A percentile compares a stretch with the other conserved stretches of the same genome.
These are phyloP conservation scores for Globisporangium megalacanthum DNA, from an alignment of 352 stramenopile species.

Conservation along the genomic window DNA sequence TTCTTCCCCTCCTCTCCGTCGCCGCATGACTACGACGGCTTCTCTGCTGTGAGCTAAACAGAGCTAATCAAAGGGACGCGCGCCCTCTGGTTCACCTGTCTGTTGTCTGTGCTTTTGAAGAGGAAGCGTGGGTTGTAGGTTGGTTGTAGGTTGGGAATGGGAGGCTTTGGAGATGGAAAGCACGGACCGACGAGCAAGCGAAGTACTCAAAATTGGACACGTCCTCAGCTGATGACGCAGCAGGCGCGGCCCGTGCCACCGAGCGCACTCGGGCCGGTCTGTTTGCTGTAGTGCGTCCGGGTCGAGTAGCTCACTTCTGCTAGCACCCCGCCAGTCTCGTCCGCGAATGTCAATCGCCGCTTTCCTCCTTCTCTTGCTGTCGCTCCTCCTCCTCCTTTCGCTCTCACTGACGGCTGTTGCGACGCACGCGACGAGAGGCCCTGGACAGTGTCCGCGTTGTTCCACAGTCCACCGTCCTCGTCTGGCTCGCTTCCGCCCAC, in stretches of 20 bases:
- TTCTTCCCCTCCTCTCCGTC: conserved; percentile 16
- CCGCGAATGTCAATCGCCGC: conserved; percentile 53
- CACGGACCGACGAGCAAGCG: neutral
- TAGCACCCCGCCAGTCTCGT: conserved; percentile 50
- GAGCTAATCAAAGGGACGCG: conserved; percentile 12
- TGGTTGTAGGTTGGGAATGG: neutral
- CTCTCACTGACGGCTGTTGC: neutral
- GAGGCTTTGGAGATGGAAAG: neutral
- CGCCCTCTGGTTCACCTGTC: neutral
- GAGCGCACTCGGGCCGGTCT: conserved; percentile 27
- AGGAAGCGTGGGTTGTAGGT: neutral
- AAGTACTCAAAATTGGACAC: conserved; percentile 1
- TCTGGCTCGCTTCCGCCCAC: conserved; percentile 2
- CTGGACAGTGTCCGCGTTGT: neutral
- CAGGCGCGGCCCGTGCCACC: conserved; percentile 25
- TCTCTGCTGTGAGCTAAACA: conserved; percentile 22
- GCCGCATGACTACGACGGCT: conserved; percentile 15
- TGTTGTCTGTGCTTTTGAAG: neutral
- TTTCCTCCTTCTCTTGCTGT: conserved; percentile 5
- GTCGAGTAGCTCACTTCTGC: conserved; percentile 69
- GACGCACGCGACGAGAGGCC: neutral
- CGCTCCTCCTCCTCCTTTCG: conserved; percentile 4
- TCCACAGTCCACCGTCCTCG: conserved; percentile 10
- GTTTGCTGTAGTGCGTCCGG: conserved; percentile 78
- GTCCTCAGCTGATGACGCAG: conserved; percentile 37